Evolutionary conservation across 768 basidiomycete genomes (phyloP).

Genomic region (Lactifluus hygrophoroides): DNA sequence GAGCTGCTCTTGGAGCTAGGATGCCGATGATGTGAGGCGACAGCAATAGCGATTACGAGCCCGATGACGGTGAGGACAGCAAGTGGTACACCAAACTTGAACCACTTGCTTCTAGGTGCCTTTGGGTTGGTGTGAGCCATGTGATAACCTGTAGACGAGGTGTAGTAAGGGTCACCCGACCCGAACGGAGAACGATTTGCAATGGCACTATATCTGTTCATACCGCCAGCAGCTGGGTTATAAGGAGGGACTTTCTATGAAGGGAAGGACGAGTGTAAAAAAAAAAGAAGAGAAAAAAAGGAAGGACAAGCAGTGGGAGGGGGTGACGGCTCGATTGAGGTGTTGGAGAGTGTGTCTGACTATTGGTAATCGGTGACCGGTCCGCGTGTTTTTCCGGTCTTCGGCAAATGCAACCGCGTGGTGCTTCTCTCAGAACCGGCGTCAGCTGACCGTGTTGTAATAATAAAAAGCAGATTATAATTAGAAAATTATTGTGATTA

Average conservation of each 20-base stretch:
- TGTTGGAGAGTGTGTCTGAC: no score
- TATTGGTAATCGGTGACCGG: no score
- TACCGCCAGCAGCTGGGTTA: constrained; percentile 23
- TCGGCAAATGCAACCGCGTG: no score
- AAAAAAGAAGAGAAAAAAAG: constrained; percentile 14
- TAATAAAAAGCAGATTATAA: not conserved
- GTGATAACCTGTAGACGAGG: constrained; percentile 61
- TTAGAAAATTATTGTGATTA: not conserved
- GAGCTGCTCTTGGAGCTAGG: constrained; percentile 24
- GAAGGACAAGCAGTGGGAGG: constrained; percentile 11
- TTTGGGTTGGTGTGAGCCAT: constrained; percentile 45
- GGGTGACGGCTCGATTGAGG: not conserved
- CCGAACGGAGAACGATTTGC: constrained; percentile 36
- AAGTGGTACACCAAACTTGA: constrained; percentile 67
- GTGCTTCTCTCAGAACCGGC: not conserved
- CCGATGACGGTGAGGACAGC: constrained; percentile 53
- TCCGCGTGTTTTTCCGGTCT: not conserved
- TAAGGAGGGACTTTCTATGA: not conserved
- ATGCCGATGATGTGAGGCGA: constrained; percentile 44
- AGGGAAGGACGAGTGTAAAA: not conserved
- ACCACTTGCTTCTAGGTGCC: constrained; percentile 57
- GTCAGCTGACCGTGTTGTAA: not conserved
- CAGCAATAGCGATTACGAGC: constrained; percentile 69
- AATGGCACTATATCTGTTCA: constrained; percentile 35
- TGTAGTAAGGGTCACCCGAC: constrained; percentile 62